Evolutionary conservation across 176 grass and related monocot genomes (phyloP).

Genomic region (Eremochloa ophiuroides): DNA sequence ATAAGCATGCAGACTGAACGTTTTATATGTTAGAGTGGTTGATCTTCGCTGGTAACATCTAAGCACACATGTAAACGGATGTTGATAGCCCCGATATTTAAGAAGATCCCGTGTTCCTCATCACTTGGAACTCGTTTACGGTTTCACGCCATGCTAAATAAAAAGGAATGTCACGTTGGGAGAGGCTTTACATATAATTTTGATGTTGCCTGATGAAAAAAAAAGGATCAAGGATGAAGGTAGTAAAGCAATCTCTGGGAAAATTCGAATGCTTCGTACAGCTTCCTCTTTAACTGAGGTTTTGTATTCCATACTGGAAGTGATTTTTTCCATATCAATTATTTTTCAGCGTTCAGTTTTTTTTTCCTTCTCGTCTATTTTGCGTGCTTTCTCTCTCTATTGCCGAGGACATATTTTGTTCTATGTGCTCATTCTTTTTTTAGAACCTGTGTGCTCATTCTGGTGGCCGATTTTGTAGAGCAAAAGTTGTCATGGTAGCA

Average conservation of each 20-base stretch:
- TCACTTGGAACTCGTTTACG: background rate
- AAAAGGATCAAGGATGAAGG: background rate
- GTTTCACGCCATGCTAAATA: background rate
- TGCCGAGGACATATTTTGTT: background rate
- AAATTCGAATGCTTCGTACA: background rate
- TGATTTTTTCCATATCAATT: background rate
- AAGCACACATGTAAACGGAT: background rate
- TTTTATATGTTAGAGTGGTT: background rate
- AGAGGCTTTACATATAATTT: background rate
- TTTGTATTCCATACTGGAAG: background rate
- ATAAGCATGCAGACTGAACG: constrained; percentile 21
- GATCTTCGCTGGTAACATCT: background rate
- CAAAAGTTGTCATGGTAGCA: background rate
- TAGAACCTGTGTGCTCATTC: background rate
- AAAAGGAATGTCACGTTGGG: background rate
- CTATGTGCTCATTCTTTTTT: background rate
- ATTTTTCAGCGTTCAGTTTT: too few species aligned
- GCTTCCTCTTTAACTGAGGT: background rate
- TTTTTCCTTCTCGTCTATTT: background rate
- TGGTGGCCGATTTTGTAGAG: background rate
- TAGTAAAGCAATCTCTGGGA: background rate
- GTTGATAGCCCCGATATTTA: background rate
- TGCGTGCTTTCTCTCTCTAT: background rate
- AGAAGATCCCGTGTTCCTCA: background rate
- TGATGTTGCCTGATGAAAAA: background rate